Conservation (phyloP, 305 asterid species). For the Solanum aculeatissimum region DNA sequence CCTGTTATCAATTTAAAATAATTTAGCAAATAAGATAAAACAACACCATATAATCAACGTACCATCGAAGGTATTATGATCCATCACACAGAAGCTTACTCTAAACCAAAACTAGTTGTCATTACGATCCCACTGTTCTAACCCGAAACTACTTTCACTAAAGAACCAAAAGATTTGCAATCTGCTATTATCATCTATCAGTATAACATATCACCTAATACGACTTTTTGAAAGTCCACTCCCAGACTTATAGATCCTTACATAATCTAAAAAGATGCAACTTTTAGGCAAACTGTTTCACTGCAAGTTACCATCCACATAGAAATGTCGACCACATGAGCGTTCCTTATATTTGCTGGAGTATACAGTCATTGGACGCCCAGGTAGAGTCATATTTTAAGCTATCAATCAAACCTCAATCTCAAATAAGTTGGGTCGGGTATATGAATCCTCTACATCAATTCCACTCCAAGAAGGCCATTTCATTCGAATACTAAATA, state of each 20-base stretch:
- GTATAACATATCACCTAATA: neutral
- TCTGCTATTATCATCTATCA: neutral
- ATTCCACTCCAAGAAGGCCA: neutral
- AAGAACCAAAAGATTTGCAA: neutral
- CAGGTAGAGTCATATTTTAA: neutral
- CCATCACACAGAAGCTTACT: neutral
- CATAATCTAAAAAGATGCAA: neutral
- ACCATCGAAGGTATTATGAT: neutral
- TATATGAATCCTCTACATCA: neutral
- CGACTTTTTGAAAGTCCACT: neutral
- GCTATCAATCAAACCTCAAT: neutral
- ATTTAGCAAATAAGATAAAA: neutral
- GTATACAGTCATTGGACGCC: neutral
- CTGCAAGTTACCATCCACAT: neutral
- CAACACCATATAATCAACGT: neutral
- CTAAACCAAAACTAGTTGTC: neutral
- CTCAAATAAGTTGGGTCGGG: neutral
- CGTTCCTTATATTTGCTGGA: neutral
- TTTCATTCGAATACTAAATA: neutral
- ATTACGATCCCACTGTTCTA: neutral
- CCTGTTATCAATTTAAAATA: conserved; percentile 23
- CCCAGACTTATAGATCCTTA: neutral
- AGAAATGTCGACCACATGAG: neutral
- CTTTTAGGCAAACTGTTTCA: neutral
- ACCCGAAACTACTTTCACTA: neutral